Percentiles rank a stretch among this genome's conserved stretches.
Conservation (phyloP, 2,329 filamentous ascomycete species). For the Chaetoscypha palmicola region DNA sequence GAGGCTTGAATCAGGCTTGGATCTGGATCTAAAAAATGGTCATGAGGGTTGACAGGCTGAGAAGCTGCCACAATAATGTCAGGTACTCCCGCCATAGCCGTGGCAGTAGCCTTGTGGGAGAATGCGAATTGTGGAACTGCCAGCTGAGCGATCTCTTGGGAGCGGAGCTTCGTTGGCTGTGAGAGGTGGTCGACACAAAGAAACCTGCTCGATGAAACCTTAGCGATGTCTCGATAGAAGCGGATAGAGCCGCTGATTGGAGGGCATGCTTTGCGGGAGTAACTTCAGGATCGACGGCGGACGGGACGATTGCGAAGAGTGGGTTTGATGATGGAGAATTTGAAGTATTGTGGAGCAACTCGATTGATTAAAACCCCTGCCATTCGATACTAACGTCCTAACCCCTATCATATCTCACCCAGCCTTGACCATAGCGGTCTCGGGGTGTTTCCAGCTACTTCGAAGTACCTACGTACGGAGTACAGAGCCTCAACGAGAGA, state of each 20-base stretch:
- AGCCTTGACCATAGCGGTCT: no score
- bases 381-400: no score
- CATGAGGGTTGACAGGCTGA: slow-evolving; percentile 1
- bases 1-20: background rate
- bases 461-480: no score
- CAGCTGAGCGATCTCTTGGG: background rate
- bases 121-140: background rate
- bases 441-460: no score
- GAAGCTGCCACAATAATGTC: background rate
- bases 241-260: background rate
- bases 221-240: background rate
- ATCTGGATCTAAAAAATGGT: background rate
- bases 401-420: no score
- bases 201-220: background rate
- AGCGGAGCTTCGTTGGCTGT: background rate
- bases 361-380: no score
- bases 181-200: background rate
- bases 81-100: slow-evolving; percentile 5
- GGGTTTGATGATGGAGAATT: background rate
- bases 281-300: background rate
- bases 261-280: background rate
- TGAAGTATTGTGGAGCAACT: no score
- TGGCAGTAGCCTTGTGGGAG: background rate
- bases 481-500: no score
- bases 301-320: background rate